Evolutionary conservation across 2,329 filamentous ascomycete species (phyloP).

Genomic region (Pseudogymnoascus sp.): DNA sequence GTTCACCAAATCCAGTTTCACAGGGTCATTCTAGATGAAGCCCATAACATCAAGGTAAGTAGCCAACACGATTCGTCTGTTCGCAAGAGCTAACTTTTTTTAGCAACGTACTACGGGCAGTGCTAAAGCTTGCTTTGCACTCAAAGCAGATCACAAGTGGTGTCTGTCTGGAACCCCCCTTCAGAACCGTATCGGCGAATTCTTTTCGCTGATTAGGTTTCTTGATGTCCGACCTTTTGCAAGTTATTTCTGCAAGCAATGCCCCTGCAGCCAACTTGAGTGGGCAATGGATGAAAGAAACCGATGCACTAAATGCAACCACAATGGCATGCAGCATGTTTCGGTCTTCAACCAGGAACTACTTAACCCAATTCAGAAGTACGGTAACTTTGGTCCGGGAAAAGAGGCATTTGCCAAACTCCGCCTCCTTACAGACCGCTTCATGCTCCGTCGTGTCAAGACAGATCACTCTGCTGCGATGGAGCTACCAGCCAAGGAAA

Average conservation of each 20-base stretch:
- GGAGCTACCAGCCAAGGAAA: slow-evolving; percentile 93
- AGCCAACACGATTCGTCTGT: neutral
- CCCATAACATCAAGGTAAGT: slow-evolving; percentile 78
- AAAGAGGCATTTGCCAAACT: slow-evolving; percentile 70
- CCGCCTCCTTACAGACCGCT: slow-evolving; percentile 78
- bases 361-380: slow-evolving; percentile 69
- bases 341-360: slow-evolving; percentile 94
- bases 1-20: slow-evolving; percentile 86
- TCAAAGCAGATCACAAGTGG: slow-evolving; percentile 86
- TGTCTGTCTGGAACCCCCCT: slow-evolving; percentile 91
- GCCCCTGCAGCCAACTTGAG: slow-evolving; percentile 71
- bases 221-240: slow-evolving; percentile 83
- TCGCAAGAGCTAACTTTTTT: slow-evolving; percentile 21
- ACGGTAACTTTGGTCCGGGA: slow-evolving; percentile 55
- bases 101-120: slow-evolving; percentile 78
- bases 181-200: slow-evolving; percentile 94
- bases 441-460: slow-evolving; percentile 95
- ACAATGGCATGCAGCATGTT: slow-evolving; percentile 47
- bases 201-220: slow-evolving; percentile 90
- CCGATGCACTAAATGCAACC: slow-evolving; percentile 63
- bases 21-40: slow-evolving; percentile 88
- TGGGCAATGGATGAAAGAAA: slow-evolving; percentile 72
- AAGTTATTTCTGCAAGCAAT: slow-evolving; percentile 88
- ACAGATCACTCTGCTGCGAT: slow-evolving; percentile 88
- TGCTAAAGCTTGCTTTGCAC: slow-evolving; percentile 87